A percentile compares a stretch with the other conserved stretches of the same genome.
Evolutionary conservation across 1,284 basidiomycete genomes (phyloP).

Genomic region (Paramarasmius palmivorus): DNA sequence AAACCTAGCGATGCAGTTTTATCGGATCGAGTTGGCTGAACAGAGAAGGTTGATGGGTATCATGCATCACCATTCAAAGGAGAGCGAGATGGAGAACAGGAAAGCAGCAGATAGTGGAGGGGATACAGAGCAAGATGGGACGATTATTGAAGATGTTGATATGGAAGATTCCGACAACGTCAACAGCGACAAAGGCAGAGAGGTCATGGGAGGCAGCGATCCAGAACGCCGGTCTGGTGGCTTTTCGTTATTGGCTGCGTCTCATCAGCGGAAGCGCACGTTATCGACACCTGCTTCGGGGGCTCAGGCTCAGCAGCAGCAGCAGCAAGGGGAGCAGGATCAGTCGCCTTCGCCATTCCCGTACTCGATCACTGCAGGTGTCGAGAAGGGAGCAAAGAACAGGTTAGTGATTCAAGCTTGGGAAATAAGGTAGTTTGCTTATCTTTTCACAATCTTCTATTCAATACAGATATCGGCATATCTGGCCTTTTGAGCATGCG

Average conservation of each 20-base stretch:
- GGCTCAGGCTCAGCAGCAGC: neutral
- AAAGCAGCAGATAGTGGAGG: conserved; percentile 6
- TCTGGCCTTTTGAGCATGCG: conserved; percentile 96
- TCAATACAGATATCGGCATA: conserved; percentile 91
- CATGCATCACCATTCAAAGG: conserved; percentile 86
- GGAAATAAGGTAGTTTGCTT: too few species aligned
- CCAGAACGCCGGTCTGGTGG: too few species aligned
- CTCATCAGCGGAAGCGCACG: neutral
- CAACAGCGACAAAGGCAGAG: neutral
- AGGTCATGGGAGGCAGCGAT: neutral
- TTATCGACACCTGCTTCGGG: neutral
- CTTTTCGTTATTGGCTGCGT: too few species aligned
- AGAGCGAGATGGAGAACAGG: conserved; percentile 31
- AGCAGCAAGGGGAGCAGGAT: conserved; percentile 1
- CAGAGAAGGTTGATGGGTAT: conserved; percentile 87
- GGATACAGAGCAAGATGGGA: neutral
- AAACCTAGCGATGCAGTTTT: conserved; percentile 87
- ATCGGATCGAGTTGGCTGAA: conserved; percentile 88
- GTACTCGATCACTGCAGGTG: conserved; percentile 93
- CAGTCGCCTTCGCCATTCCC: conserved; percentile 48
- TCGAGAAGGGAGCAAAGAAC: conserved; percentile 95
- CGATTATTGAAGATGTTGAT: neutral
- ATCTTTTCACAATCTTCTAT: too few species aligned
- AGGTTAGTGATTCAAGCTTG: too few species aligned
- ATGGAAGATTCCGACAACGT: neutral